Percentiles rank a stretch among this genome's conserved stretches.
Conservation (phyloP, 1,139 yeast species). For the Yamadazyma blattariae region DNA sequence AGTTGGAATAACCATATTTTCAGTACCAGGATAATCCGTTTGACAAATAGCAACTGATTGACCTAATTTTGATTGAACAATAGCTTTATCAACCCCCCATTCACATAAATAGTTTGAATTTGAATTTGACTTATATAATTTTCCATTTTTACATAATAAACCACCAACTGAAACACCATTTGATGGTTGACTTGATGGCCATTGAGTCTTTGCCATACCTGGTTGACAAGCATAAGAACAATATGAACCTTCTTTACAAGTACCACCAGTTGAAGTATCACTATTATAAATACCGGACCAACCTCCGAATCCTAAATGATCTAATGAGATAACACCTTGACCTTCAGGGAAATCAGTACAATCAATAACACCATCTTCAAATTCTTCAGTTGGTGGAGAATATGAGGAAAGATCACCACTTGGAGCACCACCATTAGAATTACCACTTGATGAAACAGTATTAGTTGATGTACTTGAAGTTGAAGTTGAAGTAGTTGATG, state of each 20-base stretch:
- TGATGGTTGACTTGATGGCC: conserved; percentile 73
- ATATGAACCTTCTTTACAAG: conserved; percentile 71
- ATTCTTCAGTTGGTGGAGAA: conserved; percentile 49
- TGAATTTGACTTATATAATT: conserved; percentile 65
- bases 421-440: conserved; percentile 27
- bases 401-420: conserved; percentile 57
- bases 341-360: conserved; percentile 64
- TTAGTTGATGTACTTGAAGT: conserved; percentile 15
- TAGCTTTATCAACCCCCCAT: conserved; percentile 69
- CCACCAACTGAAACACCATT: conserved; percentile 83
- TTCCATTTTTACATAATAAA: conserved; percentile 64
- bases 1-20: conserved; percentile 82
- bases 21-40: conserved; percentile 89
- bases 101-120: conserved; percentile 63
- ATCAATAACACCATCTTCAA: conserved; percentile 60
- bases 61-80: conserved; percentile 53
- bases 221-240: conserved; percentile 87
- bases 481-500: conserved; percentile 15
- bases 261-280: conserved; percentile 62
- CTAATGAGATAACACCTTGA: conserved; percentile 67
- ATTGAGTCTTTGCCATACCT: conserved; percentile 89
- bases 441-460: conserved; percentile 11
- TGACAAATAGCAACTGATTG: conserved; percentile 73
- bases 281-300: conserved; percentile 70
- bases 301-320: conserved; percentile 62